Conservation (phyloP, 1,284 basidiomycete species). For the Trichosporon asahii region DNA sequence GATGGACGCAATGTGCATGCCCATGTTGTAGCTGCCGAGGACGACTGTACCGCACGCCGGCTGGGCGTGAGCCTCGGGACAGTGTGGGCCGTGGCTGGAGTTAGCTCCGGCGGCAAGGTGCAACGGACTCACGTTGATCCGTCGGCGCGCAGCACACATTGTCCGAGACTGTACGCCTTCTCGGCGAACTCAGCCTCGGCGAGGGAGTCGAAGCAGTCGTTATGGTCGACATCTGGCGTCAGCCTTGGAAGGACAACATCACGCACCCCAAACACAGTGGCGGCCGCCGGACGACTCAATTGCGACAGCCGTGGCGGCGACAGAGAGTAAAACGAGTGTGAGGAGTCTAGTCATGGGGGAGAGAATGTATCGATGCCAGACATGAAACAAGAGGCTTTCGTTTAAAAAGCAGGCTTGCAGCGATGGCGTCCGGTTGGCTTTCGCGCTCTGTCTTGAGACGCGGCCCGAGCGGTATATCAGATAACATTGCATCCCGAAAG, state of each 20-base stretch:
- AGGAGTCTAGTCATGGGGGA: not conserved
- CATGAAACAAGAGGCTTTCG: not conserved
- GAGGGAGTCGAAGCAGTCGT: not conserved
- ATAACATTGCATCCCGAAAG: conserved; percentile 3
- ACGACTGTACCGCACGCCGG: conserved; percentile 41
- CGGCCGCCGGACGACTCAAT: not conserved
- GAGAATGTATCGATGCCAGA: not conserved
- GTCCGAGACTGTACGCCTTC: not conserved
- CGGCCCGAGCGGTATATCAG: conserved; percentile 3
- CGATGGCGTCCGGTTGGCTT: not conserved
- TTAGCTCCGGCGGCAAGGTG: not conserved
- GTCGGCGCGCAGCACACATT: not conserved
- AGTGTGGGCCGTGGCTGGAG: conserved; percentile 46
- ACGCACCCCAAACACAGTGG: not conserved
- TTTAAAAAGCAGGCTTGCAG: not conserved
- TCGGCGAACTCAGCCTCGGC: not conserved
- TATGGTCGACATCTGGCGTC: not conserved
- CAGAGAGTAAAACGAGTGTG: not conserved
- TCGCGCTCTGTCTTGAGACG: not conserved
- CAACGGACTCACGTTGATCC: not conserved
- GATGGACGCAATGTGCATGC: conserved; percentile 52
- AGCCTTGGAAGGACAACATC: not conserved
- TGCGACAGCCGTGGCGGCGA: not conserved
- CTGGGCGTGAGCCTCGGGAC: conserved; percentile 33
- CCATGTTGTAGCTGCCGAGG: conserved; percentile 46